phyloP scores from a whole-genome alignment of 2,329 filamentous ascomycete species.

The Didymella arachidicola region DNA sequence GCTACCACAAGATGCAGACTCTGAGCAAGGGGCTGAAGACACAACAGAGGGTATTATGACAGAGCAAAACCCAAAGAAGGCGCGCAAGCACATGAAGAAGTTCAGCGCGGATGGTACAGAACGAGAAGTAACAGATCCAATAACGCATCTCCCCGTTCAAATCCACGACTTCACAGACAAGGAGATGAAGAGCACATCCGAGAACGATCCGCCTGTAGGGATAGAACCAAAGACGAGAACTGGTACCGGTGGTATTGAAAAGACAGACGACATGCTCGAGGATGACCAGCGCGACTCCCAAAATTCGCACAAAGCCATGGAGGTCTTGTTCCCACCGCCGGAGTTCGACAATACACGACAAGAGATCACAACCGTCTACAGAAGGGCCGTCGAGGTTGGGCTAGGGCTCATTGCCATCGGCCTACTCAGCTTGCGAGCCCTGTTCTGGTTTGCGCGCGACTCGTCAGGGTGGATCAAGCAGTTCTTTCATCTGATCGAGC shows the following conservation, averaged over 20 bases:
- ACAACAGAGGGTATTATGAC: slow-evolving; percentile 54
- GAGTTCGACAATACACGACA: slow-evolving; percentile 56
- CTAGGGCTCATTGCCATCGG: slow-evolving; percentile 47
- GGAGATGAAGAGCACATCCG: slow-evolving; percentile 61
- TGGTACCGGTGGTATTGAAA: slow-evolving; percentile 55
- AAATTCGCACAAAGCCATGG: slow-evolving; percentile 55
- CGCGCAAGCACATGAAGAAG: slow-evolving; percentile 60
- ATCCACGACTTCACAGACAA: slow-evolving; percentile 74
- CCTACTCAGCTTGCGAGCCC: slow-evolving; percentile 46
- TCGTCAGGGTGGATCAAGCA: slow-evolving; percentile 43
- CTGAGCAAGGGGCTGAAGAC: slow-evolving; percentile 44
- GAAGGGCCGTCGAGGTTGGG: slow-evolving; percentile 54
- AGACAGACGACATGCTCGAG: slow-evolving; percentile 54
- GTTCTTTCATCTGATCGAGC: slow-evolving; percentile 39
- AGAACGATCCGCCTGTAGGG: slow-evolving; percentile 56
- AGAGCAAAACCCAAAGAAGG: slow-evolving; percentile 54
- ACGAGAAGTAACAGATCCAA: slow-evolving; percentile 73
- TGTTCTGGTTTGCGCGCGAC: slow-evolving; percentile 45
- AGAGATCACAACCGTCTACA: slow-evolving; percentile 57
- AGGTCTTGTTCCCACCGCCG: slow-evolving; percentile 63
- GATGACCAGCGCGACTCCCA: slow-evolving; percentile 55
- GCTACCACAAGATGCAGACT: slow-evolving; percentile 30
- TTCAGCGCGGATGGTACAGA: slow-evolving; percentile 57
- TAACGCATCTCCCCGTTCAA: slow-evolving; percentile 73
- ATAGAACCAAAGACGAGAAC: slow-evolving; percentile 54